Base-by-base conservation (phyloP, 2,329 filamentous ascomycete genomes). In the Ophiocordyceps camponoti-saundersi region DNA sequence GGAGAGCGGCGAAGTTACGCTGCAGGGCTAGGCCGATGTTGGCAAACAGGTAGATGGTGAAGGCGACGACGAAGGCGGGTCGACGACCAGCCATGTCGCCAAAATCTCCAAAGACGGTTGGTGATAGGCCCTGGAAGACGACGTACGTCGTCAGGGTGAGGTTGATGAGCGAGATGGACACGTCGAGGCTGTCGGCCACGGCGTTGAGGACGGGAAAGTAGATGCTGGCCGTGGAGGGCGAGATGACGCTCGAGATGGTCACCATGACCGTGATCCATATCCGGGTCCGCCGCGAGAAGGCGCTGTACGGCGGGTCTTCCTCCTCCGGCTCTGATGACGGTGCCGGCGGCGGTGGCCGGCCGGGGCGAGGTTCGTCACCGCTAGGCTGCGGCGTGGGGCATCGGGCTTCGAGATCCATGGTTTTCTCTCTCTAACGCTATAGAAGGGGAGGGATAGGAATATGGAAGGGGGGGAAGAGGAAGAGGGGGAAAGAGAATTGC, bases 91-190 rank as follows among this genome's bases (percentile, higher is more conserved):
- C 68, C 53, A 66, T 68, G 55, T 83, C 79, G 6, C 74, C 74
- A 40, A 82, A 71, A 48, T 77, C 75, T 3, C 77, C 79, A 43
- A 79, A 72, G 13, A 82, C 57, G 6, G 71, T 74, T 0, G 79
- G 79, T 0, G 77, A 68, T 2, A 83, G 59, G 18, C 71, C 79
- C 57, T 82, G 79, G 42, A 81, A 67, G 47, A 82, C 69, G 73
- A 79, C 76, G 56, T 76, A 80, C 1, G 75, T 76, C 3, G 77
- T 80, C 40, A 75, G 56, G 8, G 69, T 69, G 46, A 74, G 55
- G 54, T 73, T 73, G 52, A 73, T 59, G 32, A 69, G 57, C 10
- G 59, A 57, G 10, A 62, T 52, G 11, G 61, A 61, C 42, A 70
- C 65, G 18, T 56, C 48, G 1, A 70, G 55, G 47, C 67, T 65